Percentiles rank a stretch among this genome's conserved stretches.
These are phyloP conservation scores for Pogostemon cablin DNA, from an alignment of 257 asterid genomes.

Conservation along the genomic window DNA sequence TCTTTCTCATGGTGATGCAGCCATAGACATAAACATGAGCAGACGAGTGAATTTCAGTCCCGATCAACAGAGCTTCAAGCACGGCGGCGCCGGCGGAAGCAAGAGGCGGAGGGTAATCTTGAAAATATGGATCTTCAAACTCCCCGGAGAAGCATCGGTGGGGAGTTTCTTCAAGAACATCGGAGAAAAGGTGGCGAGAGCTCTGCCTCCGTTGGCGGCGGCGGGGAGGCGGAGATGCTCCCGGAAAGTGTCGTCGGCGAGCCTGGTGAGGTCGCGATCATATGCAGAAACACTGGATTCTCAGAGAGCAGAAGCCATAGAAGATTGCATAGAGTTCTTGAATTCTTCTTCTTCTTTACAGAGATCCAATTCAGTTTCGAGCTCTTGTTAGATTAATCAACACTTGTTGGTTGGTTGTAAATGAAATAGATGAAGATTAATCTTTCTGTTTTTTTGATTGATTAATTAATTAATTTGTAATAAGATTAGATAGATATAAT, in stretches of 20 bases:
- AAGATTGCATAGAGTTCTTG: slow-evolving; percentile 91
- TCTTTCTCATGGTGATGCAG: slow-evolving; percentile 31
- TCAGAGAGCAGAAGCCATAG: slow-evolving; percentile 86
- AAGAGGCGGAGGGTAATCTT: slow-evolving; percentile 34
- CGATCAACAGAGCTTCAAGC: slow-evolving; percentile 28
- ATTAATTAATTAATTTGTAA: no score
- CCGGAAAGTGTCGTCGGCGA: slow-evolving; percentile 62
- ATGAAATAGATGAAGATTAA: slow-evolving; percentile 8
- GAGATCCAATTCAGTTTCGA: slow-evolving; percentile 62
- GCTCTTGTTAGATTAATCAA: slow-evolving; percentile 45
- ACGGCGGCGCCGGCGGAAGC: slow-evolving; percentile 32
- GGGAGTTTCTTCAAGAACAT: slow-evolving; percentile 54
- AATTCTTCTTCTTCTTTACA: slow-evolving; percentile 64
- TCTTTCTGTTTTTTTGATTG: background rate
- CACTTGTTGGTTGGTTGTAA: background rate
- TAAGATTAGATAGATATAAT: no score
- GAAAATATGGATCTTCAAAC: slow-evolving; percentile 42
- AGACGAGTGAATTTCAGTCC: slow-evolving; percentile 62
- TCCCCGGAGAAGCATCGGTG: slow-evolving; percentile 41
- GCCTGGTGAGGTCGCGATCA: slow-evolving; percentile 68
- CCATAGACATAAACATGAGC: slow-evolving; percentile 34
- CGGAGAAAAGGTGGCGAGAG: slow-evolving; percentile 58
- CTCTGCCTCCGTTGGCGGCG: slow-evolving; percentile 43
- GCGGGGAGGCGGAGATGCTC: slow-evolving; percentile 45
- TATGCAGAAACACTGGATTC: slow-evolving; percentile 74